Percentiles rank a stretch among this genome's conserved stretches.
phyloP scores from a whole-genome alignment of 805 yeast species.

The Metschnikowia noctiluminum region DNA sequence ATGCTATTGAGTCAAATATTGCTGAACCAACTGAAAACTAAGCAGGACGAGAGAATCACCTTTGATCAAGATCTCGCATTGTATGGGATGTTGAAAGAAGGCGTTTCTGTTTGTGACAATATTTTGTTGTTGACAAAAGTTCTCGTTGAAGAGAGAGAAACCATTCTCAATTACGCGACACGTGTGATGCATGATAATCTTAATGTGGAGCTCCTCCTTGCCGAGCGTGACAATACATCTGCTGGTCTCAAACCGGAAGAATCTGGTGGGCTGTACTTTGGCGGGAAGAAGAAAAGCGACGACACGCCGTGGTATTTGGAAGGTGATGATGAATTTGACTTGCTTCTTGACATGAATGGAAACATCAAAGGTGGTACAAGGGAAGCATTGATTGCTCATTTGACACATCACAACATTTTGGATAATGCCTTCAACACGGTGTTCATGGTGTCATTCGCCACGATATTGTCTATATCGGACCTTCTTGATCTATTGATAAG shows the following conservation, averaged over 20 bases:
- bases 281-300: conserved; percentile 33
- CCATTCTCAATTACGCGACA: conserved; percentile 67
- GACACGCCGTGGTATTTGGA: conserved; percentile 71
- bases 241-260: conserved; percentile 38
- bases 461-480: conserved; percentile 66
- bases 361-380: conserved; percentile 79
- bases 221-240: conserved; percentile 42
- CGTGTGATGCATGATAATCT: conserved; percentile 75
- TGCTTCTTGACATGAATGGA: conserved; percentile 61
- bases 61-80: conserved; percentile 39
- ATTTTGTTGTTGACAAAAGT: conserved; percentile 46
- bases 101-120: conserved; percentile 32
- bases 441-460: conserved; percentile 69
- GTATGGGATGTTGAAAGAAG: conserved; percentile 35
- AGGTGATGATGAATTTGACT: conserved; percentile 59
- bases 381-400: conserved; percentile 72
- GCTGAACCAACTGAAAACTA: conserved; percentile 42
- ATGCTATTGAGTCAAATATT: conserved; percentile 45
- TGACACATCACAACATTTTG: conserved; percentile 67
- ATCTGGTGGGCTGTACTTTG: conserved; percentile 27
- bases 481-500: conserved; percentile 56
- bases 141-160: conserved; percentile 67
- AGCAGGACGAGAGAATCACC: conserved; percentile 32
- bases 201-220: conserved; percentile 54
- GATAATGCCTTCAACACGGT: conserved; percentile 65